These are phyloP conservation scores for Vaccinium corymbosum DNA, from an alignment of 148 eudicot genomes.

Conservation along the genomic window DNA sequence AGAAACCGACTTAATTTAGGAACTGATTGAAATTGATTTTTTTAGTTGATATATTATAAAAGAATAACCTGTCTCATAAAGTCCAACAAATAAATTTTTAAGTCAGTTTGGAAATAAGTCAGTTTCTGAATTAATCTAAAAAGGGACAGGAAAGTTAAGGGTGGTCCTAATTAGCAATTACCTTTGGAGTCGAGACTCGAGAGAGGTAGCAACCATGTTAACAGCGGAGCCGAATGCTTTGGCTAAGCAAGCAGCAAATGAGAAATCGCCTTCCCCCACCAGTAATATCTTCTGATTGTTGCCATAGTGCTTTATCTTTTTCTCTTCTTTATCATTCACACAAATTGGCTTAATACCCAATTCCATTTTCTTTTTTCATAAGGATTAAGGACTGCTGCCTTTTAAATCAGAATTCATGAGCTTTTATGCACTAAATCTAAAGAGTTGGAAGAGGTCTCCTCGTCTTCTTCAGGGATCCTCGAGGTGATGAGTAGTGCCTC, in stretches of 20 bases:
- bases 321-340: slow-evolving; percentile 3
- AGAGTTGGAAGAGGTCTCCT: slow-evolving; percentile 6
- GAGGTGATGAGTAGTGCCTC: background rate
- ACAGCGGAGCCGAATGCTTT: slow-evolving; percentile 11
- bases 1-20: no score
- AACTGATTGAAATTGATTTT: no score
- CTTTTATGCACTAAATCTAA: background rate
- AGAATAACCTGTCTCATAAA: no score
- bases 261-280: slow-evolving; percentile 25
- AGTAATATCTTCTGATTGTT: slow-evolving; percentile 20
- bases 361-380: background rate
- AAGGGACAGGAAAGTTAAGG: no score
- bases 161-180: background rate
- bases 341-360: background rate
- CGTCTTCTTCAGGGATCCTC: background rate
- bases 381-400: background rate
- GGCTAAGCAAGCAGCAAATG: slow-evolving; percentile 19
- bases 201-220: slow-evolving; percentile 17
- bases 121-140: no score
- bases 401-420: background rate
- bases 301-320: slow-evolving; percentile 15
- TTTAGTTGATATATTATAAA: no score
- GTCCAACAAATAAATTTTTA: no score
- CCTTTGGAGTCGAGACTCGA: slow-evolving; percentile 15
- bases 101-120: no score